phyloP scores from a whole-genome alignment of 352 stramenopile genomes.

The Phytopythium cucurbitacearum region DNA sequence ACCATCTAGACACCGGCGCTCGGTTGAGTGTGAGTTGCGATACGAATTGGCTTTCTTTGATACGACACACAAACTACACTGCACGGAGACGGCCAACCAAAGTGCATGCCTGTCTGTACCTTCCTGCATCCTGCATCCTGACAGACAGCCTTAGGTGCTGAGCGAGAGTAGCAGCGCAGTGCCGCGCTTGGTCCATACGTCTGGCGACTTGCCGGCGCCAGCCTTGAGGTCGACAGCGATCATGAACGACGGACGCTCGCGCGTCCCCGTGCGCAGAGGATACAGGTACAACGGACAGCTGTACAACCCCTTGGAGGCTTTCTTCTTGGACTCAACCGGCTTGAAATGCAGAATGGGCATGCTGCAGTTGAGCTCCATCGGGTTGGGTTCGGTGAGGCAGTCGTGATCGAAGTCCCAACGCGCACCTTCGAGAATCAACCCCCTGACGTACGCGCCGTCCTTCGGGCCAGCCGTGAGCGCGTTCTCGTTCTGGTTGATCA shows the following conservation, averaged over 20 bases:
- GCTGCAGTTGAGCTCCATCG: constrained; percentile 88
- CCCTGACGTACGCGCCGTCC: constrained; percentile 90
- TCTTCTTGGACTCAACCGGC: constrained; percentile 94
- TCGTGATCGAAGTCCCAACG: constrained; percentile 91
- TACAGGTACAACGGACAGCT: constrained; percentile 96
- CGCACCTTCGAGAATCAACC: constrained; percentile 90
- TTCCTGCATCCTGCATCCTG: too few species aligned
- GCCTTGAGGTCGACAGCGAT: constrained; percentile 92
- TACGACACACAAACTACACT: too few species aligned
- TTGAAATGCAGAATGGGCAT: constrained; percentile 96
- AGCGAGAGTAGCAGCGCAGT: constrained; percentile 91
- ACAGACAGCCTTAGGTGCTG: constrained; percentile 42
- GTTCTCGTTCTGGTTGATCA: constrained; percentile 88
- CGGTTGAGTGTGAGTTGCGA: too few species aligned
- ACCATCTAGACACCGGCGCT: constrained; percentile 19
- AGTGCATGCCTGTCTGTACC: too few species aligned
- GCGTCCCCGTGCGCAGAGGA: constrained; percentile 92
- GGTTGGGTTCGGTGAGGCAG: constrained; percentile 85
- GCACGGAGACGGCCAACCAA: too few species aligned
- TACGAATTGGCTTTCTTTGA: too few species aligned
- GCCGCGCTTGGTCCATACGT: constrained; percentile 93
- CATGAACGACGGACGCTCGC: constrained; percentile 94
- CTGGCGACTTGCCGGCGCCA: constrained; percentile 77
- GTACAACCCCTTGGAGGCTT: constrained; percentile 90
- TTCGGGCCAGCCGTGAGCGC: constrained; percentile 79